These are phyloP conservation scores for Colletotrichum cuscutae DNA, from an alignment of 2,329 filamentous ascomycete genomes.

Conservation along the genomic window DNA sequence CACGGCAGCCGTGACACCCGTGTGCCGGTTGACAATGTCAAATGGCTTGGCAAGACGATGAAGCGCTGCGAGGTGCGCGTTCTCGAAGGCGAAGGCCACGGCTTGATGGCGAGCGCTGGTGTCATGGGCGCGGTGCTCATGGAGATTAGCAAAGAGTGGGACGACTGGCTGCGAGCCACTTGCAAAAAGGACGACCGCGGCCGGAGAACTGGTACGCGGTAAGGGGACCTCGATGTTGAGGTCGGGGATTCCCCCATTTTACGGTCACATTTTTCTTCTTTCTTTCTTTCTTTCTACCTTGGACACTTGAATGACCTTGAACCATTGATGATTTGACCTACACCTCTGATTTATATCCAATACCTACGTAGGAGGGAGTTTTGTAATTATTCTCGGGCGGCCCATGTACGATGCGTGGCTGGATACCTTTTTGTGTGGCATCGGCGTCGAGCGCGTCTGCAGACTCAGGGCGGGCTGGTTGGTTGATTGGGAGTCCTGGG, in stretches of 20 bases:
- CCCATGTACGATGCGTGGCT: conserved; percentile 13
- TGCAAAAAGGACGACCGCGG: conserved; percentile 33
- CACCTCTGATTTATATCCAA: conserved; percentile 2
- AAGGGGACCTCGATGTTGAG: background rate
- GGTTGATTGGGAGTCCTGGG: background rate
- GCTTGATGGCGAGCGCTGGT: conserved; percentile 90
- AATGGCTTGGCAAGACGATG: conserved; percentile 96
- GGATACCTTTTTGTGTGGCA: conserved; percentile 17
- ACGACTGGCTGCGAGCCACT: conserved; percentile 79
- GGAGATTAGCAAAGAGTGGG: conserved; percentile 95
- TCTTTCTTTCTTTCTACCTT: background rate
- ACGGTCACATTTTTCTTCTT: background rate
- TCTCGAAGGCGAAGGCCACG: conserved; percentile 91
- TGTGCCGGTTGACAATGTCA: conserved; percentile 93
- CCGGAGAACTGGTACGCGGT: conserved; percentile 30
- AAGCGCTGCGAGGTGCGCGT: conserved; percentile 90
- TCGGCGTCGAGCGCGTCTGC: conserved; percentile 15
- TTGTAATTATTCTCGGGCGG: conserved; percentile 4
- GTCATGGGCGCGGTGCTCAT: conserved; percentile 96
- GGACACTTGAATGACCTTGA: conserved; percentile 2
- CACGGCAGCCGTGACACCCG: conserved; percentile 91
- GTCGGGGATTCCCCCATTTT: background rate
- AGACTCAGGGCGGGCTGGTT: background rate
- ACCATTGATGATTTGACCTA: conserved; percentile 9
- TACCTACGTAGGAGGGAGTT: background rate